Percentiles rank a stretch among this genome's conserved stretches.
Evolutionary conservation across 345 rosid genomes (phyloP).

Genomic region (Gossypium mustelinum): DNA sequence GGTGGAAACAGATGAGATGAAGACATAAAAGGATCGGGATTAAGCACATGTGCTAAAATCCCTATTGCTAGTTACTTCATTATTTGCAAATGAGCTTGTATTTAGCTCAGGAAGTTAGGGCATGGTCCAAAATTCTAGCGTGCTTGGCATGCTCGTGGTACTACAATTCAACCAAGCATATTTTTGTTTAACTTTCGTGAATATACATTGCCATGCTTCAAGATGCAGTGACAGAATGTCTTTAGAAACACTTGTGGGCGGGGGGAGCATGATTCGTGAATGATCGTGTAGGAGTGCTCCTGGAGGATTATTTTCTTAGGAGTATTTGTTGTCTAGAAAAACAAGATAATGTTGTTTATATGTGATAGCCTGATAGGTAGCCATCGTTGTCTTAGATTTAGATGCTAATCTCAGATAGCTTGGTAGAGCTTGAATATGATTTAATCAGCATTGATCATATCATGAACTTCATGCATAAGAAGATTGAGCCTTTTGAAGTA

Average conservation of each 20-base stretch:
- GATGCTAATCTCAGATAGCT: neutral
- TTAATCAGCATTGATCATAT: neutral
- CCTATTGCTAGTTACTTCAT: neutral
- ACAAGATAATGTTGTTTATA: neutral
- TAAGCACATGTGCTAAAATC: neutral
- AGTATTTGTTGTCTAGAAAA: neutral
- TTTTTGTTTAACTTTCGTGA: neutral
- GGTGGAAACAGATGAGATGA: neutral
- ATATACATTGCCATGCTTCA: neutral
- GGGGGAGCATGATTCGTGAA: neutral
- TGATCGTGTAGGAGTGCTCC: neutral
- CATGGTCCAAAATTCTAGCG: neutral
- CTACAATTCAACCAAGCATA: neutral
- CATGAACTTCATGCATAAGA: neutral
- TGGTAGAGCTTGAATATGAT: neutral
- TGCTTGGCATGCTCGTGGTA: neutral
- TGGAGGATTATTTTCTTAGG: neutral
- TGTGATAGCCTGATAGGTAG: neutral
- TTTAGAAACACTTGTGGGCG: neutral
- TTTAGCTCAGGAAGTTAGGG: neutral
- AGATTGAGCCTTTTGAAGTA: neutral
- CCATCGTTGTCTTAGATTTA: neutral
- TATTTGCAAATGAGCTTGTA: neutral
- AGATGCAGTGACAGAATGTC: neutral
- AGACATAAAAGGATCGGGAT: neutral